Evolutionary conservation across 1,139 yeast species (phyloP).

Genomic region (Williopsis jadinii): DNA sequence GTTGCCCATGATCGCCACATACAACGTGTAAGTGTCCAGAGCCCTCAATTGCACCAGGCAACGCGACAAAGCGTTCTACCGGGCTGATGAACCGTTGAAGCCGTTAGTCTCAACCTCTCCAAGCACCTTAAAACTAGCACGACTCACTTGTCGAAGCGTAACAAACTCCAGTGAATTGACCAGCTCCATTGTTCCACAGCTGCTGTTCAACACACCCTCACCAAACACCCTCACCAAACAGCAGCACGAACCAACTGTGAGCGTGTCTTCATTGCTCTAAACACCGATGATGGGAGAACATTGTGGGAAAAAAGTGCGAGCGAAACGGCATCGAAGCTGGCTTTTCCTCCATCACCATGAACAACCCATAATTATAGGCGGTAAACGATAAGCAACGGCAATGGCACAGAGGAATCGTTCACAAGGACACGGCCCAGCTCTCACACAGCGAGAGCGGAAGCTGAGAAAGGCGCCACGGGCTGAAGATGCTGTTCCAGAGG

Average conservation of each 20-base stretch:
- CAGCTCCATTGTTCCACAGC: neutral
- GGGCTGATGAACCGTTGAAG: neutral
- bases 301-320: too few species aligned
- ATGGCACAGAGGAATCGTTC: slow-evolving; percentile 8
- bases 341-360: too few species aligned
- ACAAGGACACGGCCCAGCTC: slow-evolving; percentile 8
- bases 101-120: neutral
- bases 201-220: neutral
- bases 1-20: too few species aligned
- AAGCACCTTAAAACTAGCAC: too few species aligned
- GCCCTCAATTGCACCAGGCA: neutral
- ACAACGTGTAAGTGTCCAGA: neutral
- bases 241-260: too few species aligned
- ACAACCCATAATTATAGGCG: too few species aligned
- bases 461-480: slow-evolving; percentile 1
- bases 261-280: too few species aligned
- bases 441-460: slow-evolving; percentile 18
- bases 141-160: neutral
- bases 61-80: neutral
- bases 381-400: too few species aligned
- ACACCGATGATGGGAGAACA: too few species aligned
- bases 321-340: too few species aligned
- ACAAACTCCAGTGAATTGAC: neutral
- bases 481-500: neutral
- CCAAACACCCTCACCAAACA: too few species aligned